Percentiles rank a stretch among this genome's conserved stretches.
phyloP scores from a whole-genome alignment of 352 stramenopile species.

The Phytophthora multivora region DNA sequence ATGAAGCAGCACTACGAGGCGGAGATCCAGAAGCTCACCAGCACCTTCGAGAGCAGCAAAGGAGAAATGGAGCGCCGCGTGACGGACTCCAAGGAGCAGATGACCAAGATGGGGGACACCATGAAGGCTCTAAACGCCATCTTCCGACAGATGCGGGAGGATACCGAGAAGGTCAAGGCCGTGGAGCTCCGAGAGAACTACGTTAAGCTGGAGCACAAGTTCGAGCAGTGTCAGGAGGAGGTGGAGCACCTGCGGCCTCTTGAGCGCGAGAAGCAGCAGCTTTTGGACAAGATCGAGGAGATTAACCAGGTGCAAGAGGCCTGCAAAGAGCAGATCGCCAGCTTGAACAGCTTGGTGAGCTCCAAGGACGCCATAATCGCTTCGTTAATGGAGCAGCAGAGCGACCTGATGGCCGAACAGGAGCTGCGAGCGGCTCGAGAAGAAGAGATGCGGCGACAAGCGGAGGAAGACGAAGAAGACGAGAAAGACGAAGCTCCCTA shows the following conservation, averaged over 20 bases:
- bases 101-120: constrained; percentile 91
- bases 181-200: constrained; percentile 88
- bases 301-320: constrained; percentile 34
- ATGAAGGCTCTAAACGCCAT: constrained; percentile 94
- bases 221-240: constrained; percentile 59
- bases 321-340: constrained; percentile 48
- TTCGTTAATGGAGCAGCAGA: constrained; percentile 77
- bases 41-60: constrained; percentile 53
- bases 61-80: constrained; percentile 76
- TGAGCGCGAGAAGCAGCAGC: constrained; percentile 50
- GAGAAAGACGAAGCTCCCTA: constrained; percentile 37
- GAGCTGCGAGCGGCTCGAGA: constrained; percentile 60
- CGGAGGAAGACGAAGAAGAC: constrained; percentile 47
- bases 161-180: constrained; percentile 89
- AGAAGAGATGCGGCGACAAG: constrained; percentile 47
- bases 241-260: constrained; percentile 64
- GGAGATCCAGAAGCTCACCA: constrained; percentile 54
- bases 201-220: constrained; percentile 74
- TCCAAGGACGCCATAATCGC: constrained; percentile 74
- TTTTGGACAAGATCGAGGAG: constrained; percentile 48
- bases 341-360: constrained; percentile 43
- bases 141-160: constrained; percentile 93
- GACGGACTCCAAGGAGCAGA: constrained; percentile 75
- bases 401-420: constrained; percentile 66
- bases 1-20: constrained; percentile 56